phyloP scores from a whole-genome alignment of 768 basidiomycete genomes.

The Russula emetica region DNA sequence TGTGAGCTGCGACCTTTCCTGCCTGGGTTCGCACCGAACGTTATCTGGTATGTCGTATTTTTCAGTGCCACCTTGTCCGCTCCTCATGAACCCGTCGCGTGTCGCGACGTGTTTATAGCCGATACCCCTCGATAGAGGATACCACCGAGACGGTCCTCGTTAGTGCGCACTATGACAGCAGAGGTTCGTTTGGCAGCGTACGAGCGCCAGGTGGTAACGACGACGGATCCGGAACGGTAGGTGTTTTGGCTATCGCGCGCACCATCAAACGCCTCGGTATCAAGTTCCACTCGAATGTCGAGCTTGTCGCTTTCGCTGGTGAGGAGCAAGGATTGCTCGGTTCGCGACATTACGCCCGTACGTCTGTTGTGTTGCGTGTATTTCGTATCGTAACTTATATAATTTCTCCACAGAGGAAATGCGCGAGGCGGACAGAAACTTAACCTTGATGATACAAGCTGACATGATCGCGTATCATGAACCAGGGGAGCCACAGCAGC shows the following conservation, averaged over 20 bases:
- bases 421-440: constrained; percentile 52
- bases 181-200: constrained; percentile 78
- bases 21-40: constrained; percentile 76
- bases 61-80: neutral
- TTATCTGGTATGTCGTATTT: constrained; percentile 59
- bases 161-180: constrained; percentile 86
- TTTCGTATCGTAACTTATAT: constrained; percentile 2
- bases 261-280: constrained; percentile 63
- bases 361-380: constrained; percentile 32
- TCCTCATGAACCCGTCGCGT: neutral
- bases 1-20: constrained; percentile 69
- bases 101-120: constrained; percentile 37
- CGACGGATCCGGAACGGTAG: constrained; percentile 60
- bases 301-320: constrained; percentile 80
- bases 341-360: constrained; percentile 74
- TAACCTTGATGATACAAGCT: constrained; percentile 83
- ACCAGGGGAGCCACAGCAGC: constrained; percentile 72
- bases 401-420: constrained; percentile 47
- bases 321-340: constrained; percentile 89
- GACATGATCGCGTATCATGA: constrained; percentile 89
- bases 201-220: constrained; percentile 66
- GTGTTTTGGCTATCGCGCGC: constrained; percentile 76
- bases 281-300: constrained; percentile 70
- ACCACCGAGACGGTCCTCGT: constrained; percentile 66
- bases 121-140: constrained; percentile 51